A percentile compares a stretch with the other conserved stretches of the same genome.
These are phyloP conservation scores for Starmerella stellata DNA, from an alignment of 805 yeast species.

Conservation along the genomic window DNA sequence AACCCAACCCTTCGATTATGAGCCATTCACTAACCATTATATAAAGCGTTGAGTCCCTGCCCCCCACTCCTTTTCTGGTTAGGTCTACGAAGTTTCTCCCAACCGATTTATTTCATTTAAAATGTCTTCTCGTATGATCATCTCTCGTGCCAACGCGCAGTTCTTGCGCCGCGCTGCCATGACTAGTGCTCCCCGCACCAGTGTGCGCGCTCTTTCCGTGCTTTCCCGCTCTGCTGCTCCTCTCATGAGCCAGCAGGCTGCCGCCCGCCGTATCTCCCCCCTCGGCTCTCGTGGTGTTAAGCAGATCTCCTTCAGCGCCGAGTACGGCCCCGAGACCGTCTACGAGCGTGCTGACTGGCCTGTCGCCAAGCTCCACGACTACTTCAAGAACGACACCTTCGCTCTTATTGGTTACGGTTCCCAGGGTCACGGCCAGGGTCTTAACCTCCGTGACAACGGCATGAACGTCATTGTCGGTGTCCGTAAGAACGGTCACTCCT, in stretches of 20 bases:
- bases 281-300: constrained; percentile 75
- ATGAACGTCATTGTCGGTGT: constrained; percentile 95
- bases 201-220: constrained; percentile 43
- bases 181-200: constrained; percentile 26
- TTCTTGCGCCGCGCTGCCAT: constrained; percentile 28
- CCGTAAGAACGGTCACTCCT: constrained; percentile 94
- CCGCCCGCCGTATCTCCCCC: constrained; percentile 25
- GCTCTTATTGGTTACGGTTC: constrained; percentile 99
- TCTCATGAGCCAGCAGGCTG: constrained; percentile 15
- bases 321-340: constrained; percentile 60
- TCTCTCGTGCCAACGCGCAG: constrained; percentile 20
- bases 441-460: constrained; percentile 98
- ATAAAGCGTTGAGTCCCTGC: constrained; percentile 1
- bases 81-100: constrained; percentile 1
- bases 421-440: constrained; percentile 99
- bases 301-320: constrained; percentile 91
- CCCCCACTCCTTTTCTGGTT: neutral
- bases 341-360: constrained; percentile 99
- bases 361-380: constrained; percentile 81
- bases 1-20: neutral
- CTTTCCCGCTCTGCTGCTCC: constrained; percentile 26
- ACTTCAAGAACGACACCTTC: constrained; percentile 94
- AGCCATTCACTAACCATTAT: constrained; percentile 1
- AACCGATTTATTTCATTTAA: neutral
- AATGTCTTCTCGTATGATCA: constrained; percentile 19